Evolutionary conservation across 352 stramenopile species (phyloP), one percentile per base, ranked within the genome.

Genomic region (Pythium grandisporangium): DNA sequence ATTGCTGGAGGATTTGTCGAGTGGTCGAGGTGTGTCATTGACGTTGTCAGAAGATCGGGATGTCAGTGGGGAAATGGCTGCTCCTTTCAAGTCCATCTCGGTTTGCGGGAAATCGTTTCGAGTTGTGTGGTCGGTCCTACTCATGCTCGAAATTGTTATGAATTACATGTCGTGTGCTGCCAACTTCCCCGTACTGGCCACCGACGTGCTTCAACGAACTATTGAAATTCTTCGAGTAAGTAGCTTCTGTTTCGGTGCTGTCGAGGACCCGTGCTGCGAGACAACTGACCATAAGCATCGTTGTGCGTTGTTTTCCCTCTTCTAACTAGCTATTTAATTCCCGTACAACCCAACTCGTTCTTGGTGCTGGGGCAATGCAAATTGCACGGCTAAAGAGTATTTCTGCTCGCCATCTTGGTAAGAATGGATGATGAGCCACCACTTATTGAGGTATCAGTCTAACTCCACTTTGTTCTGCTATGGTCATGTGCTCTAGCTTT

Each of bases 301-400:
- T n/a, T n/a, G n/a, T n/a, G n/a, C n/a, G n/a, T n/a, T n/a, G n/a
- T n/a, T n/a, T n/a, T n/a, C n/a, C n/a, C n/a, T n/a, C n/a, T n/a
- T n/a, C n/a, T n/a, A n/a, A n/a, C 25, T 51, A 95, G 61, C 58
- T 99, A 51, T 99, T 97, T 82, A 98, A 98, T 60, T 95, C 92
- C 7, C 62, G 93, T 14, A 96, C 95, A 5, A 98, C 88, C 14
- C 91, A 98, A 46, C 77, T 99, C 13, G 95, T 99, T 24, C 73
- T 99, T 11, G 93, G 92, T 6, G 95, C 95, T 51, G 93, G 94
- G 11, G 94, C 94, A 11, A 98, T 98, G 66, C 92, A 99, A 62
- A 77, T 95, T 30, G 93, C 94, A n/a, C 73, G 82, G 30, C 69
- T 98, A 17, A 97, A 97, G 57, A 98, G 87, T 32, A 98, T 98